Evolutionary conservation across 148 eudicot genomes (phyloP).

Genomic region (Cornus florida): DNA sequence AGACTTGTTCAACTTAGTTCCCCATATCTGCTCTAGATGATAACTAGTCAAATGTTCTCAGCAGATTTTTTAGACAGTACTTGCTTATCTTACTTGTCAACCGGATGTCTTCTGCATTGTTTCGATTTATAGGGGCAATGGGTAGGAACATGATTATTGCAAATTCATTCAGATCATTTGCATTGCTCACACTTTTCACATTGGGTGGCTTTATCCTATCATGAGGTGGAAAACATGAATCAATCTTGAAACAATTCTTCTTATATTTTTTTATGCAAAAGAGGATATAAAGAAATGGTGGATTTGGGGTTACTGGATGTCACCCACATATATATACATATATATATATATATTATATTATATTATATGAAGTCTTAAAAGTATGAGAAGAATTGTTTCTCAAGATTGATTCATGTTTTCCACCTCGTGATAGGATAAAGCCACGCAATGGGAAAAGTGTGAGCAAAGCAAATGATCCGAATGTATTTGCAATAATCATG

Average conservation of each 20-base stretch:
- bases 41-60: slow-evolving; percentile 1
- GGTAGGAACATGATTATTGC: slow-evolving; percentile 65
- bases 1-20: not conserved
- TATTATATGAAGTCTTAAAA: not conserved
- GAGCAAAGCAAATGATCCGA: slow-evolving; percentile 55
- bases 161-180: slow-evolving; percentile 60
- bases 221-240: slow-evolving; percentile 41
- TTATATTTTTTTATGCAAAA: slow-evolving; percentile 13
- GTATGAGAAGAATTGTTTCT: not conserved
- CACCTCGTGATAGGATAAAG: slow-evolving; percentile 63
- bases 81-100: slow-evolving; percentile 45
- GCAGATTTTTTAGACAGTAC: slow-evolving; percentile 64
- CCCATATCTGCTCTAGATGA: no score
- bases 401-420: not conserved
- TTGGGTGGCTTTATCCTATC: slow-evolving; percentile 67
- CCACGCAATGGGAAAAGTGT: slow-evolving; percentile 60
- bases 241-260: not conserved
- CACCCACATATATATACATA: no score
- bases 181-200: slow-evolving; percentile 40
- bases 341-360: not conserved
- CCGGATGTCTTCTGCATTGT: slow-evolving; percentile 63
- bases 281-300: slow-evolving; percentile 70
- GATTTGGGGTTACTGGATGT: slow-evolving; percentile 81
- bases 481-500: slow-evolving; percentile 61
- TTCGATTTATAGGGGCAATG: slow-evolving; percentile 50